Conservation (phyloP, 2,329 filamentous ascomycete species). For the Emmonsiellopsis sp. region DNA sequence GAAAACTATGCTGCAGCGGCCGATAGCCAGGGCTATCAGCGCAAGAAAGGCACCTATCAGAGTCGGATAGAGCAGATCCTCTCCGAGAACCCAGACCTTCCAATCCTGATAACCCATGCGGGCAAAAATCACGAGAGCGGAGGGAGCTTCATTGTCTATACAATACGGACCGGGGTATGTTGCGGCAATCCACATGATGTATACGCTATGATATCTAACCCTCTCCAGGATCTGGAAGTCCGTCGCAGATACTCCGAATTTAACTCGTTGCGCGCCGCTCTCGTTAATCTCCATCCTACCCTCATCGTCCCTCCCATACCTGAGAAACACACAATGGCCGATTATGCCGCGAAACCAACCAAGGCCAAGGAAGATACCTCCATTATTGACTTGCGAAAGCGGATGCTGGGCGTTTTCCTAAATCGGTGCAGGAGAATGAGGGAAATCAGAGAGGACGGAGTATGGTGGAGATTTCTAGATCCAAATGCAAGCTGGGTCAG, state of each 20-base stretch:
- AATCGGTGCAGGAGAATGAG: slow-evolving; percentile 93
- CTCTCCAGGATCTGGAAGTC: slow-evolving; percentile 76
- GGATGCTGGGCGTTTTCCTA: slow-evolving; percentile 91
- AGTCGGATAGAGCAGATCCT: slow-evolving; percentile 96
- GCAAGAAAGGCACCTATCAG: slow-evolving; percentile 80
- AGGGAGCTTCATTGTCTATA: slow-evolving; percentile 92
- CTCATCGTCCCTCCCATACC: slow-evolving; percentile 94
- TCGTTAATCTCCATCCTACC: slow-evolving; percentile 87
- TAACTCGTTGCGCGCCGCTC: slow-evolving; percentile 75
- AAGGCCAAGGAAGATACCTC: slow-evolving; percentile 96
- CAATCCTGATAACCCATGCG: slow-evolving; percentile 86
- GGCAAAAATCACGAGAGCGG: slow-evolving; percentile 91
- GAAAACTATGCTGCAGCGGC: slow-evolving; percentile 42
- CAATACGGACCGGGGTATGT: slow-evolving; percentile 80
- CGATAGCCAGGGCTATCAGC: slow-evolving; percentile 41
- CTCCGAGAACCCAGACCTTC: slow-evolving; percentile 83
- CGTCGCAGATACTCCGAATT: slow-evolving; percentile 95
- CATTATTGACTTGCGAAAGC: slow-evolving; percentile 92
- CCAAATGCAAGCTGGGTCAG: slow-evolving; percentile 96
- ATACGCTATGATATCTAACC: neutral
- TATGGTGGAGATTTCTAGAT: slow-evolving; percentile 96
- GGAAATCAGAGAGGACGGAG: slow-evolving; percentile 80
- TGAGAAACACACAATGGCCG: slow-evolving; percentile 97
- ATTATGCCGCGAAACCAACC: slow-evolving; percentile 95
- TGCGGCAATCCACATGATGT: no score